phyloP scores from a whole-genome alignment of 2,329 filamentous ascomycete species.

The Coniochaeta ligniaria region DNA sequence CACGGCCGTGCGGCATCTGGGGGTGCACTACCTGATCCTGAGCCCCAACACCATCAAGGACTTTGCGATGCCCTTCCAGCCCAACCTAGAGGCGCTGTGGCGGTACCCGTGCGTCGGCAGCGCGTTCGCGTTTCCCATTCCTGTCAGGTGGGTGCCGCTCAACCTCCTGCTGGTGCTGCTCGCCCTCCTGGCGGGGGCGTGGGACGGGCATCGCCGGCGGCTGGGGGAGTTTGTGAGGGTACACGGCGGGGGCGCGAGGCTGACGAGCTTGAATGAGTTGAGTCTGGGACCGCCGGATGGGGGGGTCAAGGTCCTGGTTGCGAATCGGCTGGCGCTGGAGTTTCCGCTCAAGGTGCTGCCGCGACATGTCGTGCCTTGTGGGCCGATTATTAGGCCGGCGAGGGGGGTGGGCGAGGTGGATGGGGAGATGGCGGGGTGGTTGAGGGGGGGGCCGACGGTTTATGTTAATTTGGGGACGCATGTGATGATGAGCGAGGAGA shows the following conservation, averaged over 20 bases:
- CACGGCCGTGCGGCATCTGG: slow-evolving; percentile 27
- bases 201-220: slow-evolving; percentile 5
- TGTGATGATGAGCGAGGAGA: slow-evolving; percentile 18
- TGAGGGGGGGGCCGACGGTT: slow-evolving; percentile 31
- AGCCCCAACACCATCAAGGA: slow-evolving; percentile 26
- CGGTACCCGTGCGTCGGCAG: slow-evolving; percentile 31
- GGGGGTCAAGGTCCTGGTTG: slow-evolving; percentile 11
- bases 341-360: slow-evolving; percentile 28
- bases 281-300: slow-evolving; percentile 6
- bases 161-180: slow-evolving; percentile 26
- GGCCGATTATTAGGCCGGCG: slow-evolving; percentile 36
- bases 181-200: slow-evolving; percentile 6
- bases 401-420: slow-evolving; percentile 29
- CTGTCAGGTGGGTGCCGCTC: slow-evolving; percentile 28
- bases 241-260: slow-evolving; percentile 1
- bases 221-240: slow-evolving; percentile 1
- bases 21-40: slow-evolving; percentile 16
- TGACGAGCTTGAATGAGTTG: slow-evolving; percentile 13
- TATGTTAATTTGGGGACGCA: slow-evolving; percentile 41
- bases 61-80: slow-evolving; percentile 29
- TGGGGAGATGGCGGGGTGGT: slow-evolving; percentile 32
- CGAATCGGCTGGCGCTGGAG: slow-evolving; percentile 16
- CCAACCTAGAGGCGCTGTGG: slow-evolving; percentile 26
- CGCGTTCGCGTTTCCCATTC: slow-evolving; percentile 36
- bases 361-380: slow-evolving; percentile 31